Percentiles rank a stretch among this genome's conserved stretches.
These are phyloP conservation scores for Jamesozyma lodderae DNA, from an alignment of 805 yeast genomes.

Conservation along the genomic window DNA sequence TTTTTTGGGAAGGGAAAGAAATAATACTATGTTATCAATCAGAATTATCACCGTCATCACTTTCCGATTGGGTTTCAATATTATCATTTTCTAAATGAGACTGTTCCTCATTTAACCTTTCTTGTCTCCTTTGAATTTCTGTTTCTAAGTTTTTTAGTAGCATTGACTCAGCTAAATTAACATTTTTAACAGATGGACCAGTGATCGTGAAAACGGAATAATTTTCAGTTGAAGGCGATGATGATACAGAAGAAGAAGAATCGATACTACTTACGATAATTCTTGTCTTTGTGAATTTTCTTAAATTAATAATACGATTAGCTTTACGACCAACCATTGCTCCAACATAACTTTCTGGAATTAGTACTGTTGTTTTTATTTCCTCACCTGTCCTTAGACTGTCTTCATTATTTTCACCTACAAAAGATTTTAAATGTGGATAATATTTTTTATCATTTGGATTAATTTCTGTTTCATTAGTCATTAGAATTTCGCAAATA, in stretches of 20 bases:
- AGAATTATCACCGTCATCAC: no score
- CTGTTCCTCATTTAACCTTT: constrained; percentile 10
- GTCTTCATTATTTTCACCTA: constrained; percentile 7
- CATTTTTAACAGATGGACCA: constrained; percentile 40
- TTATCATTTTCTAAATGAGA: no score
- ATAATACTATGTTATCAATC: no score
- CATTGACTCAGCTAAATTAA: constrained; percentile 51
- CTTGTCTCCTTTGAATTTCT: constrained; percentile 44
- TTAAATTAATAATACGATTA: constrained; percentile 74
- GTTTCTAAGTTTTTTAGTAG: constrained; percentile 49
- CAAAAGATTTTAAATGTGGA: constrained; percentile 42
- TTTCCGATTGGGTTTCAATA: no score
- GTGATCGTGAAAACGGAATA: constrained; percentile 57
- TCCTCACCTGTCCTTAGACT: constrained; percentile 4
- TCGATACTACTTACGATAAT: constrained; percentile 56
- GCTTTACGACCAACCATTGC: constrained; percentile 85
- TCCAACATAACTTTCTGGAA: constrained; percentile 79
- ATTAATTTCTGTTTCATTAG: constrained; percentile 17
- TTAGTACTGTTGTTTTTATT: constrained; percentile 23
- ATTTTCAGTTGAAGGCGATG: neutral
- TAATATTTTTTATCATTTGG: constrained; percentile 40
- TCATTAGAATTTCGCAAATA: constrained; percentile 21
- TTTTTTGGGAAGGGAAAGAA: no score
- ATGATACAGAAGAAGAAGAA: constrained; percentile 9
- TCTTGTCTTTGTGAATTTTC: constrained; percentile 68